These are phyloP conservation scores for Lactifluus subvellereus DNA, from an alignment of 768 basidiomycete species.

Conservation along the genomic window DNA sequence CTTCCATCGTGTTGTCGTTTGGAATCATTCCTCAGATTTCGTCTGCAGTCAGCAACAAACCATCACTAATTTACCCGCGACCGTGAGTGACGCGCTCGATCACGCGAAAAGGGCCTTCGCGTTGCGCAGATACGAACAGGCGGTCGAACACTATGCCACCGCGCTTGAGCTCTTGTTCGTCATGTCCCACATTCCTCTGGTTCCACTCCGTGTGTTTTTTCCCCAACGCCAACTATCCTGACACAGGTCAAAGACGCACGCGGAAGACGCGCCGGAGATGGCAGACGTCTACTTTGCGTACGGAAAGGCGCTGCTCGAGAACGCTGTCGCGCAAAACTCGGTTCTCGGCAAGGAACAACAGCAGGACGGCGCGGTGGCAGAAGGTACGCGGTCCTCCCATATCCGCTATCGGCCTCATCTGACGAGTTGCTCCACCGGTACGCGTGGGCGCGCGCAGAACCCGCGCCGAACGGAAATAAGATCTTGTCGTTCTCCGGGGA, in stretches of 20 bases:
- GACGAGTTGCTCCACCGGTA: slow-evolving; percentile 31
- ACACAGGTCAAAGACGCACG: slow-evolving; percentile 61
- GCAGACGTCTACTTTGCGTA: slow-evolving; percentile 89
- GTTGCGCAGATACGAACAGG: slow-evolving; percentile 78
- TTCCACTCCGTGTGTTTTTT: not conserved
- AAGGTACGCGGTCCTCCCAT: slow-evolving; percentile 30
- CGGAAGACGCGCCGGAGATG: slow-evolving; percentile 75
- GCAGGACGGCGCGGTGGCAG: slow-evolving; percentile 40
- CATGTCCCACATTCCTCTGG: slow-evolving; percentile 7
- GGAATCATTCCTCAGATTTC: not conserved
- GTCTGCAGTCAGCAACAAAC: slow-evolving; percentile 1
- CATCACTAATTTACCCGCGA: slow-evolving; percentile 18
- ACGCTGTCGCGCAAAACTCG: slow-evolving; percentile 77
- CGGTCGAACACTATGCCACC: slow-evolving; percentile 76
- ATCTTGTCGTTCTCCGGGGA: slow-evolving; percentile 81
- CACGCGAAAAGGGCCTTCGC: slow-evolving; percentile 87
- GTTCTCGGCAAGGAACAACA: slow-evolving; percentile 88
- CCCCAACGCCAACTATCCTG: slow-evolving; percentile 11
- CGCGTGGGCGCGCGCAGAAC: slow-evolving; percentile 20
- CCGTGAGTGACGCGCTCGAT: slow-evolving; percentile 58
- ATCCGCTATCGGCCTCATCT: not conserved
- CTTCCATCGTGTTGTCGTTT: not conserved
- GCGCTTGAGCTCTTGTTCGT: slow-evolving; percentile 82
- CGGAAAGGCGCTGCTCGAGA: slow-evolving; percentile 89
- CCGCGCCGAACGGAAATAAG: slow-evolving; percentile 40